Evolutionary conservation across 2,329 filamentous ascomycete species (phyloP).

Genomic region (Colletotrichum godetiae): DNA sequence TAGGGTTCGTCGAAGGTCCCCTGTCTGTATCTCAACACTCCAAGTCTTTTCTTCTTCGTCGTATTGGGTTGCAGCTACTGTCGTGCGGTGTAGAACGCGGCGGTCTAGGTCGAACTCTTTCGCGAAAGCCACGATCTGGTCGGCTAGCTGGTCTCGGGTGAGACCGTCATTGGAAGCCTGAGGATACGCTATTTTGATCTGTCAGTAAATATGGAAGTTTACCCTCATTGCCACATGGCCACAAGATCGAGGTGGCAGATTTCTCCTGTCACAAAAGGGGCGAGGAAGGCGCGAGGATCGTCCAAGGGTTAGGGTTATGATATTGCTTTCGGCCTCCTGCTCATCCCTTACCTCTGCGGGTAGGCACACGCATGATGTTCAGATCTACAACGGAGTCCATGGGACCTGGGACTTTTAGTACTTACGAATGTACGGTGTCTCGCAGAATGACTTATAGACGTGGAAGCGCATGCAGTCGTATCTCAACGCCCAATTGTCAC

Average conservation of each 20-base stretch:
- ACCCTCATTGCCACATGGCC: too few species aligned
- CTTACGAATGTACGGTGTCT: conserved; percentile 49
- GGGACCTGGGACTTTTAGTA: not conserved
- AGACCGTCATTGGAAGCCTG: conserved; percentile 37
- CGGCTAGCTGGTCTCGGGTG: conserved; percentile 40
- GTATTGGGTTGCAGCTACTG: conserved; percentile 41
- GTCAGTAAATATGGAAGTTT: not conserved
- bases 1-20: conserved; percentile 5
- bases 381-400: too few species aligned
- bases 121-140: conserved; percentile 42
- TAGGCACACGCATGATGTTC: too few species aligned
- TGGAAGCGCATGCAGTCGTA: conserved; percentile 55
- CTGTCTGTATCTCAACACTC: conserved; percentile 39
- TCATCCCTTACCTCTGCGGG: too few species aligned
- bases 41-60: conserved; percentile 39
- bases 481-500: conserved; percentile 52
- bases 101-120: conserved; percentile 42
- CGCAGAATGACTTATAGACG: conserved; percentile 47
- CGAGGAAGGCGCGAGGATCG: not conserved
- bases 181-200: conserved; percentile 24
- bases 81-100: conserved; percentile 44
- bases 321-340: not conserved
- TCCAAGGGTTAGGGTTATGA: not conserved
- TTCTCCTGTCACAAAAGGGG: not conserved
- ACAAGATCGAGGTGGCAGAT: not conserved